Evolutionary conservation across 768 basidiomycete genomes (phyloP), one percentile per base, ranked within the genome.

Genomic region (Tylopilus felleus): DNA sequence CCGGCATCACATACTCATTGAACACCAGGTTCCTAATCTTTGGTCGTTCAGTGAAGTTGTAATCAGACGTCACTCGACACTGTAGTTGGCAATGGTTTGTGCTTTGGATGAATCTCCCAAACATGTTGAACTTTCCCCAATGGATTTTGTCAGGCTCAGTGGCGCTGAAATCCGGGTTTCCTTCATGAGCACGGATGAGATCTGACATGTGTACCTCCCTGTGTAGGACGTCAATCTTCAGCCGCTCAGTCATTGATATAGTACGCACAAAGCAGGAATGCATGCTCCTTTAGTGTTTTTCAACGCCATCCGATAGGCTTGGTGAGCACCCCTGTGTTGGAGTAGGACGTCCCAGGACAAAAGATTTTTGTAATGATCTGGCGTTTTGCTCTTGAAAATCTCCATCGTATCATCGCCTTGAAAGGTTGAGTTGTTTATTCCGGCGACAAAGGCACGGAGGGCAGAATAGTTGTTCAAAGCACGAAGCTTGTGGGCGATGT

Each of bases 51-150:
- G 71, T 71, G 65, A 88, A 86, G 41, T 77, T 74, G 60, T 89
- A 88, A 43, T 85, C 83, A 5, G 80, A 74, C 50, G 75, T 77
- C 17, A 52, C 66, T 46, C 80, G 80, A 65, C 88, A 92, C 55
- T 88, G 83, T 10, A 80, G 72, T 71, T 96, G 93, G 62, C 88
- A 93, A 56, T 88, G 81, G 0, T 80, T 78, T 7, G 93, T 88
- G 62, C 80, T 84, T 47, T 82, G 80, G 52, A 96, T 84, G 63
- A 94, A 93, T 55, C 85, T 80, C 28, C 88, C 94, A 75, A 98
- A 88, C 81, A 93, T 87, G 60, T 87, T 88, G 71, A 90, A 97
- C 72, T 98, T 98, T 25, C 87, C 90, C 96, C 96, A 98, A 64
- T 98, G 93, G 50, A 98, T 89, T 65, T 84, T 84, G 38, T 69